phyloP scores from a whole-genome alignment of 306 rosid species.

The Pyrus betulifolia region DNA sequence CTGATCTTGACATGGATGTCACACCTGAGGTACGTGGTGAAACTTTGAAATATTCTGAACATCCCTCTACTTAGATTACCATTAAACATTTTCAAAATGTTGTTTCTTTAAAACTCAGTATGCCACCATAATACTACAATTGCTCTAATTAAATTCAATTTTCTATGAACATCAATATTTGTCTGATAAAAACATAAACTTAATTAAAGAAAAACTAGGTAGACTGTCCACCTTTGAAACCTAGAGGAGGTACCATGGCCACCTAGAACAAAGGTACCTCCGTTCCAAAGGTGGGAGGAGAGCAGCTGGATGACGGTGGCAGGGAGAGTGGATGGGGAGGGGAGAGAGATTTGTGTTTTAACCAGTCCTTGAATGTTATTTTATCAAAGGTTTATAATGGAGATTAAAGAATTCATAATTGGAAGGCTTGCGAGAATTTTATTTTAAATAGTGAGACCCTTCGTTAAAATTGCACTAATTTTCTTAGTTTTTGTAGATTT shows the following conservation, averaged over 20 bases:
- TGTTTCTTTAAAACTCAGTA: background rate
- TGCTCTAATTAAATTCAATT: background rate
- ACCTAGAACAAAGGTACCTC: too few relatives aligned
- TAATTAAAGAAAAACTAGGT: background rate
- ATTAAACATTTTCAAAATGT: background rate
- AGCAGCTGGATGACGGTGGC: too few relatives aligned
- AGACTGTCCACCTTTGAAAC: too few relatives aligned
- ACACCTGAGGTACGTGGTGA: conserved; percentile 73
- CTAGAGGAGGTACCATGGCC: too few relatives aligned
- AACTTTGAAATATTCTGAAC: background rate
- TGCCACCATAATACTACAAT: background rate
- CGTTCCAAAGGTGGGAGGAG: too few relatives aligned
- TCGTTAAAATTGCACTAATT: background rate
- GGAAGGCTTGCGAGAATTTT: background rate
- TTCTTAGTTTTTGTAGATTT: background rate
- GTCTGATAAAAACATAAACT: background rate
- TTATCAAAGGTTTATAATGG: background rate
- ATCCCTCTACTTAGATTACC: background rate
- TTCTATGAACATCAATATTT: background rate
- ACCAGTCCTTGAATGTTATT: background rate
- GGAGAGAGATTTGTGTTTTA: background rate
- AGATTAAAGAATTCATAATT: background rate
- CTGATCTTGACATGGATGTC: conserved; percentile 93
- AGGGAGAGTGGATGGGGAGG: too few relatives aligned
- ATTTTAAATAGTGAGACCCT: background rate